Evolutionary conservation across 2,329 filamentous ascomycete genomes (phyloP).

Genomic region (Colletotrichum sp.): DNA sequence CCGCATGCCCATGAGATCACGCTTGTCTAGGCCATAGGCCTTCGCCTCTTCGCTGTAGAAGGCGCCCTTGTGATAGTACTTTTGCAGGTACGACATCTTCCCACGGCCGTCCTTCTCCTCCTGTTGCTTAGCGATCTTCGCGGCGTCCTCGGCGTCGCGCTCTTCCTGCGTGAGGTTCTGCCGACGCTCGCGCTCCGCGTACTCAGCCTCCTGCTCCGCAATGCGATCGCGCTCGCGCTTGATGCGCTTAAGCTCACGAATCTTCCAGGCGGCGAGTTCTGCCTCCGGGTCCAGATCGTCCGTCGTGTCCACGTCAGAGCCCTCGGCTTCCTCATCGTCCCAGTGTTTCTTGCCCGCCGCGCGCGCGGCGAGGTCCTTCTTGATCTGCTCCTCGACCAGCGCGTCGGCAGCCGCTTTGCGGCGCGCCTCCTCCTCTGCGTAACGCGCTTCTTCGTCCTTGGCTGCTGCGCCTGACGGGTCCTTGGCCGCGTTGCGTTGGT

Average conservation of each 20-base stretch:
- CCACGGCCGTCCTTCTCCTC: slow-evolving; percentile 80
- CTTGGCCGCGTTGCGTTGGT: slow-evolving; percentile 47
- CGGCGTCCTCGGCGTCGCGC: slow-evolving; percentile 83
- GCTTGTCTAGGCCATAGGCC: slow-evolving; percentile 75
- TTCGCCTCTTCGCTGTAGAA: slow-evolving; percentile 88
- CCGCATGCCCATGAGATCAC: slow-evolving; percentile 84
- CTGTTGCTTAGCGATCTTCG: slow-evolving; percentile 76
- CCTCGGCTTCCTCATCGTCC: slow-evolving; percentile 71
- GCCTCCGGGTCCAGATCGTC: slow-evolving; percentile 87
- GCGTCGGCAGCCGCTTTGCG: slow-evolving; percentile 76
- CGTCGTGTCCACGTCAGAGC: slow-evolving; percentile 84
- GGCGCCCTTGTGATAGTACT: slow-evolving; percentile 95
- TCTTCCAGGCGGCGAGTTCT: slow-evolving; percentile 91
- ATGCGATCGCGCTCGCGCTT: slow-evolving; percentile 87
- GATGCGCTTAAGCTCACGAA: slow-evolving; percentile 88
- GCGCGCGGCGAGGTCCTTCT: slow-evolving; percentile 78
- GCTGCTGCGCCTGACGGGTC: slow-evolving; percentile 27
- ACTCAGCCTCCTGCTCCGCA: slow-evolving; percentile 81
- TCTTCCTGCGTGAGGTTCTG: slow-evolving; percentile 88
- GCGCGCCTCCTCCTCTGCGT: slow-evolving; percentile 64
- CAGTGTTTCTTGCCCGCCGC: slow-evolving; percentile 82
- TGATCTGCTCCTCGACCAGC: slow-evolving; percentile 87
- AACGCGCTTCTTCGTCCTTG: slow-evolving; percentile 38
- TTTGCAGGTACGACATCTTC: slow-evolving; percentile 90
- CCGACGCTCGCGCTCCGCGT: slow-evolving; percentile 87